A percentile compares a stretch with the other conserved stretches of the same genome.
These are phyloP conservation scores for Populus hybrid DNA, from an alignment of 441 rosid species.

Conservation along the genomic window DNA sequence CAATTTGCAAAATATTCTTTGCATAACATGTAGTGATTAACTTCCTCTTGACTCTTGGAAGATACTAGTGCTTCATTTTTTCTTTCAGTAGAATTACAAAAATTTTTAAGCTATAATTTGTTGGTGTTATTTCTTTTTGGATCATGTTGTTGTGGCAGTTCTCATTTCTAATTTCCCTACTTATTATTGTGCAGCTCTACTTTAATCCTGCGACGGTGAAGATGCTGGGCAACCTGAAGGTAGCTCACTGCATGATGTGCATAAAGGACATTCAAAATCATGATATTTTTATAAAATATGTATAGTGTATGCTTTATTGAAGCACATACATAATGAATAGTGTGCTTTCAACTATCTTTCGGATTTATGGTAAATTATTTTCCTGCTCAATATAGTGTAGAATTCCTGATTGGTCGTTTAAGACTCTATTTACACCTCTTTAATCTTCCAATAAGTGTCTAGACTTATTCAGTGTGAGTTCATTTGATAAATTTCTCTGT, in stretches of 20 bases:
- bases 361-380: neutral
- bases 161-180: neutral
- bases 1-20: conserved; percentile 9
- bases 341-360: neutral
- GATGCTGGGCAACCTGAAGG: conserved; percentile 98
- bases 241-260: conserved; percentile 16
- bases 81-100: neutral
- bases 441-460: neutral
- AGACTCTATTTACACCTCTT: neutral
- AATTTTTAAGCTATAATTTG: neutral
- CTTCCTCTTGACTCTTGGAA: neutral
- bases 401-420: neutral
- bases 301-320: neutral
- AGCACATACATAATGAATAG: neutral
- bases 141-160: neutral
- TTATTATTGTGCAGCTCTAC: conserved; percentile 66
- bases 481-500: neutral
- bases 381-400: neutral
- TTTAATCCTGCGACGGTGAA: conserved; percentile 99
- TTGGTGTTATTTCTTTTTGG: neutral
- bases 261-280: neutral
- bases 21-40: neutral
- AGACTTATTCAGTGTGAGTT: neutral
- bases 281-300: neutral
- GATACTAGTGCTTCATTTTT: neutral